Percentiles rank a stretch among this genome's conserved stretches.
phyloP scores from a whole-genome alignment of 305 asterid species.

The Caryopteris hybrid region DNA sequence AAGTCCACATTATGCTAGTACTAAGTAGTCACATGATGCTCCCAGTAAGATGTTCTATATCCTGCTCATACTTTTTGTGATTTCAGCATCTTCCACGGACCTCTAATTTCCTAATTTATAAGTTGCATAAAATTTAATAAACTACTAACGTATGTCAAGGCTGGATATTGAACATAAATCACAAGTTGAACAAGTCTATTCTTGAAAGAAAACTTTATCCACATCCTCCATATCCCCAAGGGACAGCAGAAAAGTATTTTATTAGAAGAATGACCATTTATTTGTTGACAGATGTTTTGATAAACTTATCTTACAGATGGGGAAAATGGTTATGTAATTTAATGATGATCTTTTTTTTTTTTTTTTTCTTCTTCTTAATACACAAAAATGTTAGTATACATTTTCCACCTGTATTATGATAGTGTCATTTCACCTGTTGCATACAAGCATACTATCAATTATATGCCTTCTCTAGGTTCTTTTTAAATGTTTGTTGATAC shows the following conservation, averaged over 20 bases:
- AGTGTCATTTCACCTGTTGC: no score
- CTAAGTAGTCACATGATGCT: no score
- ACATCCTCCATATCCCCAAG: neutral
- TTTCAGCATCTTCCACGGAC: no score
- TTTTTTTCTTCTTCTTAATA: no score
- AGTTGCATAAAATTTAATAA: constrained; percentile 5
- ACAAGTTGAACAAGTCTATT: no score
- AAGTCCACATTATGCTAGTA: constrained; percentile 2
- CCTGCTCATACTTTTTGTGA: no score
- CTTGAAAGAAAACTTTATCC: neutral
- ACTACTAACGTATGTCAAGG: constrained; percentile 4
- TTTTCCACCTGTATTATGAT: neutral
- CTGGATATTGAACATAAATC: no score
- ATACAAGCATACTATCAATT: no score
- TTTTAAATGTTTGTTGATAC: neutral
- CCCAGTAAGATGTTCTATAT: no score
- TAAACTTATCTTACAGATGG: constrained; percentile 4
- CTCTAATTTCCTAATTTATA: neutral
- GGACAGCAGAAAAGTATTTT: neutral
- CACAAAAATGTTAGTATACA: neutral
- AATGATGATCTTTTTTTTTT: no score
- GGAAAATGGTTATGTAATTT: neutral
- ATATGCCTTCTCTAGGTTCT: neutral
- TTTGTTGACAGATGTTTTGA: neutral
- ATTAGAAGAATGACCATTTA: neutral